Percentiles rank a stretch among this genome's conserved stretches.
Evolutionary conservation across 805 yeast genomes (phyloP).

Genomic region (Tetrapisispora fleetii): DNA sequence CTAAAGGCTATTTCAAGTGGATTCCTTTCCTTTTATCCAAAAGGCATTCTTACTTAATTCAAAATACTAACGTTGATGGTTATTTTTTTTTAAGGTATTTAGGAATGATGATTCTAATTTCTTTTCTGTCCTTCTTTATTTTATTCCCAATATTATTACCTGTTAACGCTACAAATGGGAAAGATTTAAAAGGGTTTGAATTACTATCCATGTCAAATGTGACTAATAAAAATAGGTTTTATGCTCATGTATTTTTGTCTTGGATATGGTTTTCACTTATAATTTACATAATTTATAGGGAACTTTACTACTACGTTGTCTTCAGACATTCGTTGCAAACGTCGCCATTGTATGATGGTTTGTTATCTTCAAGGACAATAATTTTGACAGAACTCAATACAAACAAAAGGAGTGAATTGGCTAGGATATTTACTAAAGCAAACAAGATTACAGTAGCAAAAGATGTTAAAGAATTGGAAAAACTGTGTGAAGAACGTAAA

Average conservation of each 20-base stretch:
- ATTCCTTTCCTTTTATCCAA: conserved; percentile 37
- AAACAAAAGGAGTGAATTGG: conserved; percentile 40
- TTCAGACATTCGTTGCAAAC: conserved; percentile 67
- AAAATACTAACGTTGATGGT: conserved; percentile 67
- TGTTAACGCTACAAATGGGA: conserved; percentile 63
- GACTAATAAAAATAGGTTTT: conserved; percentile 49
- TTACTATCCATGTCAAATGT: conserved; percentile 56
- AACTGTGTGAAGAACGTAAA: conserved; percentile 51
- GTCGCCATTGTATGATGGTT: conserved; percentile 61
- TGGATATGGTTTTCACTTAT: conserved; percentile 66
- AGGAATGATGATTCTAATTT: conserved; percentile 42
- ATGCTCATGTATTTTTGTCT: conserved; percentile 67
- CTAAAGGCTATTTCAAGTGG: conserved; percentile 57
- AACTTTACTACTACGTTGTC: conserved; percentile 58
- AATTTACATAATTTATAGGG: conserved; percentile 60
- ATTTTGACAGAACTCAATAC: conserved; percentile 60
- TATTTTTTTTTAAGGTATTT: conserved; percentile 63
- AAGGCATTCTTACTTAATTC: conserved; percentile 55
- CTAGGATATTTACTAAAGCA: conserved; percentile 54
- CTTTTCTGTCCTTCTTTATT: conserved; percentile 43
- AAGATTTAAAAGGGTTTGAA: conserved; percentile 47
- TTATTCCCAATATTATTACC: conserved; percentile 65
- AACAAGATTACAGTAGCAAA: conserved; percentile 53
- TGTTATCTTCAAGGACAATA: conserved; percentile 61
- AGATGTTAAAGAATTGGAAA: conserved; percentile 46